Evolutionary conservation across 2,329 filamentous ascomycete species (phyloP).

Genomic region (Arthroderma sp.): DNA sequence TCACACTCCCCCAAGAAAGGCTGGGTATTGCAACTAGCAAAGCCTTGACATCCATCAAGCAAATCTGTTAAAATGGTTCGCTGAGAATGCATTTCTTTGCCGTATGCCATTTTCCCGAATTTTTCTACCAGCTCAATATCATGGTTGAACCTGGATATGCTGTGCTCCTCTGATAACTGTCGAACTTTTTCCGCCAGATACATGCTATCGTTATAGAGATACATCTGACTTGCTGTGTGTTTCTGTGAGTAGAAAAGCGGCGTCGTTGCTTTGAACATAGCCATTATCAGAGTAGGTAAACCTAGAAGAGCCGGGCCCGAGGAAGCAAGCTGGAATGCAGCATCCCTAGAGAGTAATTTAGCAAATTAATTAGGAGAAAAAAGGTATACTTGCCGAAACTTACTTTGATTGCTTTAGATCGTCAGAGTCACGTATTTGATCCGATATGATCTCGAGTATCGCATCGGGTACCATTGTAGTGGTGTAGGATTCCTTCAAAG

Average conservation of each 20-base stretch:
- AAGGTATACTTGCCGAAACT: constrained; percentile 10
- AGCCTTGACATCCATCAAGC: constrained; percentile 50
- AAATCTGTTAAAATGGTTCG: constrained; percentile 49
- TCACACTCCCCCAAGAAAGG: constrained; percentile 49
- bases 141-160: constrained; percentile 36
- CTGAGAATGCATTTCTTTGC: constrained; percentile 52
- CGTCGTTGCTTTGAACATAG: constrained; percentile 39
- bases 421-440: constrained; percentile 30
- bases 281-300: constrained; percentile 34
- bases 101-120: constrained; percentile 49
- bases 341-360: constrained; percentile 12
- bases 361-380: background rate
- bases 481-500: constrained; percentile 71
- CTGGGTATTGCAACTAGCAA: constrained; percentile 44
- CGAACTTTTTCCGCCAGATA: constrained; percentile 44
- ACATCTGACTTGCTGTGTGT: constrained; percentile 43
- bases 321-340: constrained; percentile 25
- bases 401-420: constrained; percentile 25
- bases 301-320: constrained; percentile 32
- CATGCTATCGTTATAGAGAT: constrained; percentile 51
- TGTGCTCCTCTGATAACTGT: constrained; percentile 33
- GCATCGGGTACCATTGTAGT: constrained; percentile 78
- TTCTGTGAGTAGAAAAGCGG: constrained; percentile 33
- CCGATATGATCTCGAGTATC: constrained; percentile 38
- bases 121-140: constrained; percentile 44